Evolutionary conservation across 2,329 filamentous ascomycete species (phyloP).

Genomic region (Aspergillus vadensis): DNA sequence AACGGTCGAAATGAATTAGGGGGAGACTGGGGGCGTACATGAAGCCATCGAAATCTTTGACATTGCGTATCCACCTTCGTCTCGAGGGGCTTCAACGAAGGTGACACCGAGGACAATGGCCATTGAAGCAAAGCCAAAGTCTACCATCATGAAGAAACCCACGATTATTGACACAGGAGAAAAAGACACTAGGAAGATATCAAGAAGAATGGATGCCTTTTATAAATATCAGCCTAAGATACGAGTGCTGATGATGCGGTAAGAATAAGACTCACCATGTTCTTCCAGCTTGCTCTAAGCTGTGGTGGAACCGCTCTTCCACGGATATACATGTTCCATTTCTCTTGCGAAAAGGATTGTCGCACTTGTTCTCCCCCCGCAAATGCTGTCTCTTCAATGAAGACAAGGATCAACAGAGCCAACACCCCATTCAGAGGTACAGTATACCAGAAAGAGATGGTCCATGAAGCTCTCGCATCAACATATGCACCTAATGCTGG

Average conservation of each 20-base stretch:
- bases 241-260: not conserved
- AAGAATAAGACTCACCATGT: not conserved
- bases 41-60: not conserved
- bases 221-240: not conserved
- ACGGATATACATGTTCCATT: not conserved
- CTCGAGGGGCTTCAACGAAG: not conserved
- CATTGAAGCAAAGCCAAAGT: constrained; percentile 1
- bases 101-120: not conserved
- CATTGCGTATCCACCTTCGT: not conserved
- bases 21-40: not conserved
- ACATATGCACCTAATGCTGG: not conserved
- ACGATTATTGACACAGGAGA: not conserved
- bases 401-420: not conserved
- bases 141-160: not conserved
- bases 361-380: not conserved
- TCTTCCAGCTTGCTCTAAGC: not conserved
- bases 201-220: not conserved
- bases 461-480: not conserved
- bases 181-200: not conserved
- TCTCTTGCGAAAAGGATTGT: not conserved
- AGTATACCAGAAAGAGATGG: not conserved
- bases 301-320: not conserved
- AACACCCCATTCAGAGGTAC: not conserved
- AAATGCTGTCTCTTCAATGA: not conserved
- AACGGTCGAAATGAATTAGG: not conserved